A percentile compares a stretch with the other conserved stretches of the same genome.
Conservation (phyloP, 495 filamentous ascomycete genomes). For the Neurospora intermedia region DNA sequence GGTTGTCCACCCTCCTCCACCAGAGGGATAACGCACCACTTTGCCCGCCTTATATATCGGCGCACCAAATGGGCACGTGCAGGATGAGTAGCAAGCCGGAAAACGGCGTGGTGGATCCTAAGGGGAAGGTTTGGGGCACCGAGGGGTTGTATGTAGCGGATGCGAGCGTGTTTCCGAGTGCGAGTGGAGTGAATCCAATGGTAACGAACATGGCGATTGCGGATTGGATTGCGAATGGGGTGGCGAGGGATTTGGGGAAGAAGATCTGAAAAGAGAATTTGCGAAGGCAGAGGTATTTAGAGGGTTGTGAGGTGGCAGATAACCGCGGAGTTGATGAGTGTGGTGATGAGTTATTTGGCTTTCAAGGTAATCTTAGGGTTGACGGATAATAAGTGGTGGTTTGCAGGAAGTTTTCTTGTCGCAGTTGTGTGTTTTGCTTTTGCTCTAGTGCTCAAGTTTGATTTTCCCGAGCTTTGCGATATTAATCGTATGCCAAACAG, state of each 20-base stretch:
- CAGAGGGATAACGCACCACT: slow-evolving; percentile 38
- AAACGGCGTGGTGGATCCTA: slow-evolving; percentile 62
- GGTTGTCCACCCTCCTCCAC: slow-evolving; percentile 53
- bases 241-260: slow-evolving; percentile 31
- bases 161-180: slow-evolving; percentile 80
- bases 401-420: too few relatives aligned
- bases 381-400: too few relatives aligned
- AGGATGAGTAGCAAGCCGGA: slow-evolving; percentile 57
- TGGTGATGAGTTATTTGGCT: neutral
- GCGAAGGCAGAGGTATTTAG: neutral
- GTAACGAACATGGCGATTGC: slow-evolving; percentile 81
- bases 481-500: neutral
- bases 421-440: too few relatives aligned
- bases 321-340: neutral
- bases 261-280: too few relatives aligned
- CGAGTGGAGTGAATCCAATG: slow-evolving; percentile 95
- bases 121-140: slow-evolving; percentile 67
- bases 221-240: slow-evolving; percentile 46
- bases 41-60: slow-evolving; percentile 38
- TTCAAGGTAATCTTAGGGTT: neutral
- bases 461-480: too few relatives aligned
- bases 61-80: slow-evolving; percentile 90
- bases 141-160: slow-evolving; percentile 70
- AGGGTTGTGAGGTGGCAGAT: neutral
- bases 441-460: too few relatives aligned